Conservation (phyloP, 306 rosid genomes). For the Medicago lupulina region DNA sequence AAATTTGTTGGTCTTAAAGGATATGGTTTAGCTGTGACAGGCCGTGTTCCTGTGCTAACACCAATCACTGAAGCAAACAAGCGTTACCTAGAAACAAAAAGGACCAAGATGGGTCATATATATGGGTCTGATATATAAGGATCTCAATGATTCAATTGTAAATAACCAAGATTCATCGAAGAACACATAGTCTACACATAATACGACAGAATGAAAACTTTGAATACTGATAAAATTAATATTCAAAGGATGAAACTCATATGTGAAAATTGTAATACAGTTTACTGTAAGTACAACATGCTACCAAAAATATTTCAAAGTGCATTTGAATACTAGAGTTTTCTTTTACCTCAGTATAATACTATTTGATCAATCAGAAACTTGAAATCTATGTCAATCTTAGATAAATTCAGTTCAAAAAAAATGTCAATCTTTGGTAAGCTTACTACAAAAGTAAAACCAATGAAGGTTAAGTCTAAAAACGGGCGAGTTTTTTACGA, state of each 20-base stretch:
- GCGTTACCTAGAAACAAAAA: slow-evolving; percentile 74
- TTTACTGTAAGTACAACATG: background rate
- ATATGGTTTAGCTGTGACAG: slow-evolving; percentile 81
- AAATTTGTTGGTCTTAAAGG: slow-evolving; percentile 81
- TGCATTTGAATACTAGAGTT: background rate
- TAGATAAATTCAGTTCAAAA: too few species aligned
- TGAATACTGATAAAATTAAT: background rate
- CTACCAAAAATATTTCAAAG: background rate
- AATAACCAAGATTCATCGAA: slow-evolving; percentile 28
- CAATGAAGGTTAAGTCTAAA: too few species aligned
- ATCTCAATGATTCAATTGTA: slow-evolving; percentile 49
- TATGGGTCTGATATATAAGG: slow-evolving; percentile 77
- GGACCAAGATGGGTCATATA: slow-evolving; percentile 91
- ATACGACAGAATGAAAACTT: background rate
- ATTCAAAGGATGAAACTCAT: slow-evolving; percentile 21
- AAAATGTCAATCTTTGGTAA: too few species aligned
- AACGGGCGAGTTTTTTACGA: too few species aligned
- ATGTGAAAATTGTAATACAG: slow-evolving; percentile 15
- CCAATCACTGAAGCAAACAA: slow-evolving; percentile 80
- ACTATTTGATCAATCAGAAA: too few species aligned
- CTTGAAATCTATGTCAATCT: too few species aligned
- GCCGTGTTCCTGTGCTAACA: slow-evolving; percentile 82
- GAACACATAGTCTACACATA: background rate
- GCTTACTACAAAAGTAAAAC: too few species aligned
- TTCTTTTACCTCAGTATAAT: too few species aligned